phyloP scores from a whole-genome alignment of 1,284 basidiomycete species.

The Apiotrichum gracile region DNA sequence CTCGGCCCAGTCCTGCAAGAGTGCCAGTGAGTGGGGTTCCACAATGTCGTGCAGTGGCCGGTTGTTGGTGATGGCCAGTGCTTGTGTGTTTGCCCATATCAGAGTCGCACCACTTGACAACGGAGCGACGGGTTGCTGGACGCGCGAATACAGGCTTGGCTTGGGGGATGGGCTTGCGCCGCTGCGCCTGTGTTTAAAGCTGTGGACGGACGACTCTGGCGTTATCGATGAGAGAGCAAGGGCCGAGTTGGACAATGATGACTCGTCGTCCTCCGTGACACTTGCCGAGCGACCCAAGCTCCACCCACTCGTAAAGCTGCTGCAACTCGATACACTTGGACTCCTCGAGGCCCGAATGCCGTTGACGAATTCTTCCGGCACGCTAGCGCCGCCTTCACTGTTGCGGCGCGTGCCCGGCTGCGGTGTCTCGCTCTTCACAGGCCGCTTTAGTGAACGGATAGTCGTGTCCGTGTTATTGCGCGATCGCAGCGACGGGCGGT shows the following conservation, averaged over 20 bases:
- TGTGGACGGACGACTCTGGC: too few relatives aligned
- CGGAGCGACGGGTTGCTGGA: slow-evolving; percentile 1
- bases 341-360: too few relatives aligned
- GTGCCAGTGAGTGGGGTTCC: slow-evolving; percentile 12
- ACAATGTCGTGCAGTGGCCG: slow-evolving; percentile 19
- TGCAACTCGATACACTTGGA: not conserved
- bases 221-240: too few relatives aligned
- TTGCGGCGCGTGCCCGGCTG: too few relatives aligned
- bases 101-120: slow-evolving; percentile 2
- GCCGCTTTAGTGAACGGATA: slow-evolving; percentile 8
- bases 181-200: too few relatives aligned
- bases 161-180: too few relatives aligned
- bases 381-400: too few relatives aligned
- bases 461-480: slow-evolving; percentile 37
- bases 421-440: too few relatives aligned
- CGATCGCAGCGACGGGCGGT: not conserved
- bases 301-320: not conserved
- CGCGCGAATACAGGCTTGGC: too few relatives aligned
- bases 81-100: slow-evolving; percentile 28
- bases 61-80: slow-evolving; percentile 21
- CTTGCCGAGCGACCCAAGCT: not conserved
- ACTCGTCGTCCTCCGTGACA: not conserved
- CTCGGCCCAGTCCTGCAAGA: slow-evolving; percentile 29
- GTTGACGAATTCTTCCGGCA: too few relatives aligned
- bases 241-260: too few relatives aligned